Percentiles rank a stretch among this genome's conserved stretches.
Conservation (phyloP, 2,329 filamentous ascomycete genomes). For the Fusarium sarcochroum region DNA sequence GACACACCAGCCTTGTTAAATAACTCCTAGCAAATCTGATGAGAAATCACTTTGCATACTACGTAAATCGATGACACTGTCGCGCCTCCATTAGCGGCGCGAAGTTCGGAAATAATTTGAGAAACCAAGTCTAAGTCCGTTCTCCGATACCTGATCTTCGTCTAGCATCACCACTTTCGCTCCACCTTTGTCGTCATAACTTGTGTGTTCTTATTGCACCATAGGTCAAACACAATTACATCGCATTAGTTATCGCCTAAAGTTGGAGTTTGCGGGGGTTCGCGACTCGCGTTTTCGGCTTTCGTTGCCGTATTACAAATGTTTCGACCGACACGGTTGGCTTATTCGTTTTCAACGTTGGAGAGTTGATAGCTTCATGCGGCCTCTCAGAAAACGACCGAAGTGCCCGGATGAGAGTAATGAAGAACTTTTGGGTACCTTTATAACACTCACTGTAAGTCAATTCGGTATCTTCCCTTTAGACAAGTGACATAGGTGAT, state of each 20-base stretch:
- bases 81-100: slow-evolving; percentile 1
- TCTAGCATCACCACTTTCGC: slow-evolving; percentile 18
- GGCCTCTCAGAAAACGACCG: too few relatives aligned
- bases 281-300: slow-evolving; percentile 24
- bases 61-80: slow-evolving; percentile 20
- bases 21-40: neutral
- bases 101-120: slow-evolving; percentile 13
- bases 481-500: too few relatives aligned
- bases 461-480: too few relatives aligned
- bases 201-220: slow-evolving; percentile 10
- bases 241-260: neutral
- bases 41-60: neutral
- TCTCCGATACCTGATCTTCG: slow-evolving; percentile 16
- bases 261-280: slow-evolving; percentile 1
- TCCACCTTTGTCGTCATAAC: slow-evolving; percentile 31
- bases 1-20: neutral
- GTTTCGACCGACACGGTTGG: slow-evolving; percentile 5
- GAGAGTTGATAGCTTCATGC: neutral
- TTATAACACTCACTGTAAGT: too few relatives aligned
- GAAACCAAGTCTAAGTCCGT: slow-evolving; percentile 23
- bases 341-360: neutral
- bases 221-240: slow-evolving; percentile 12
- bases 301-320: slow-evolving; percentile 24
- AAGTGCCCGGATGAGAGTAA: too few relatives aligned
- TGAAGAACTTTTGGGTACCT: too few relatives aligned